Percentiles rank a stretch among this genome's conserved stretches.
phyloP scores from a whole-genome alignment of 2,329 filamentous ascomycete genomes.

The Phoma sp. region DNA sequence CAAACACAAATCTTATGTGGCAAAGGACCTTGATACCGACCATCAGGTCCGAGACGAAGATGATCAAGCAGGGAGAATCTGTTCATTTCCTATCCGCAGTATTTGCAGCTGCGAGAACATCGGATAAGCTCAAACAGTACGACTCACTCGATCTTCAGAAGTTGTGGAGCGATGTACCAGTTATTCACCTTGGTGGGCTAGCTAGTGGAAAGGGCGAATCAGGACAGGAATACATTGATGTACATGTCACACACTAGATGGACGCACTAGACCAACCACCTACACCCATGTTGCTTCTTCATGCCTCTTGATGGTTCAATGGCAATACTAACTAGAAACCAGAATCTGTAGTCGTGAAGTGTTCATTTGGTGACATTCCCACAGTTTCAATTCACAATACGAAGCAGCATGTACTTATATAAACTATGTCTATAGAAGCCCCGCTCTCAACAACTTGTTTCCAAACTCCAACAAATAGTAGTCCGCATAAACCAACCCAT shows the following conservation, averaged over 20 bases:
- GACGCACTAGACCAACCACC: background rate
- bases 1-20: conserved; percentile 47
- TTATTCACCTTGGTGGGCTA: conserved; percentile 1
- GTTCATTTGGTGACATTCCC: too few species aligned
- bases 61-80: background rate
- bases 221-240: background rate
- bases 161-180: conserved; percentile 35
- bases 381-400: too few species aligned
- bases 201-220: background rate
- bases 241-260: background rate
- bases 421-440: conserved; percentile 35
- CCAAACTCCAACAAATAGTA: conserved; percentile 58
- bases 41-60: conserved; percentile 10
- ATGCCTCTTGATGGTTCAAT: too few species aligned
- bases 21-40: conserved; percentile 44
- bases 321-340: too few species aligned
- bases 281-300: too few species aligned
- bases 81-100: conserved; percentile 29
- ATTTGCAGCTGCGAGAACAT: conserved; percentile 31
- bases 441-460: conserved; percentile 54
- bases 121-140: conserved; percentile 22
- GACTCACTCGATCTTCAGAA: conserved; percentile 18
- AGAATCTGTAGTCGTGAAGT: too few species aligned
- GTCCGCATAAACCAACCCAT: conserved; percentile 60
- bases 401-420: too few species aligned